Base-by-base conservation (phyloP, 1,139 yeast genomes). In the Sugiyamaella grinbergsii region DNA sequence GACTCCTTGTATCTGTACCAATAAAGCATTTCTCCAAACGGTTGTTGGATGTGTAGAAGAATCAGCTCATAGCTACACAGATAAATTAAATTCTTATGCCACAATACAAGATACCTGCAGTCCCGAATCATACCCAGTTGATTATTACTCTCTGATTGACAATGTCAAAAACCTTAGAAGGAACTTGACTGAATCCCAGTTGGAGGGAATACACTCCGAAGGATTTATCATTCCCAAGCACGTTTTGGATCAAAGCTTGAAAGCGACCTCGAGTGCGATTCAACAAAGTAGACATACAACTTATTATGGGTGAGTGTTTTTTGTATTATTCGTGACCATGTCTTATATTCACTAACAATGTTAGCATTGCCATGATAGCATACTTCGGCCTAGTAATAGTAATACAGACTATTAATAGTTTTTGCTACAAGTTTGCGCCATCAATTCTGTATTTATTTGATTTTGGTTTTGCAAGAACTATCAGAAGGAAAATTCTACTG, bases 401-500 rank as follows among this genome's bases (percentile, higher is more conserved):
- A 4, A 26, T 58, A 11, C 46, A 57, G 8, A 47, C 57, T 7
- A 13, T 56, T 10, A 42, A 45, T 6, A 42, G 57, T 37, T 31
- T 52, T 13, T 15, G 45, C 33, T 50, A 49, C 33, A 54, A 54
- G 22, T 32, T 52, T 7, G 37, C 47, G 45, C 81, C 82, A n/a
- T 54, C 64, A 1, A 52, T 72, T 23, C 67, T 71, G 33, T 59
- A 65, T 6, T 58, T 69, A 41, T 54, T 61, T 2, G 70, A 69
- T 34, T 74, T 20, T n/a, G 54, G 0, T 20, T 71, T 3, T 53
- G 68, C 18, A 76, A 74, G 50, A 42, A 54, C 5, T 63, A 18
- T 70, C 62, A 76, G 83, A 66, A 71, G 70, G 48, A 58, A 71
- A 53, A 54, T 80, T 26, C 61, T 78, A 1, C 57, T 81, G 40